phyloP scores from a whole-genome alignment of 2,329 filamentous ascomycete genomes.

The Colletotrichum sp. region DNA sequence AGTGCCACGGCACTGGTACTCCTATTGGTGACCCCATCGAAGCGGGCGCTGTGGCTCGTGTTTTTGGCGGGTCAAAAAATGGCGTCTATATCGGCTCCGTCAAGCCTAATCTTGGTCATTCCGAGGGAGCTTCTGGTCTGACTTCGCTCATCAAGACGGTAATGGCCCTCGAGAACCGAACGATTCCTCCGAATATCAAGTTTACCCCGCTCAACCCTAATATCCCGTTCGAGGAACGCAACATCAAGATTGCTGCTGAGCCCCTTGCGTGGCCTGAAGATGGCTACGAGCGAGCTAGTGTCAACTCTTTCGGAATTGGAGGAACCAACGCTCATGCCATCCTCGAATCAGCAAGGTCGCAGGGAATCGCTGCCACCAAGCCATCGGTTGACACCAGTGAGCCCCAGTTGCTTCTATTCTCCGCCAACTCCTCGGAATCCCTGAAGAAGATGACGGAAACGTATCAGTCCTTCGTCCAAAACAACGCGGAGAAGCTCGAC shows the following conservation, averaged over 20 bases:
- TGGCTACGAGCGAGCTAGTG: conserved; percentile 28
- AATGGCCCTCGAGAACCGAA: conserved; percentile 21
- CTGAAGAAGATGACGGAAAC: background rate
- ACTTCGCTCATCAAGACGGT: conserved; percentile 34
- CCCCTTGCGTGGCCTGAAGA: conserved; percentile 27
- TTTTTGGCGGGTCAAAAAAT: conserved; percentile 26
- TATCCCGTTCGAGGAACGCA: conserved; percentile 9
- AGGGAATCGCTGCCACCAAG: background rate
- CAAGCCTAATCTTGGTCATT: conserved; percentile 43
- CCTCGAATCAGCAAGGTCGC: conserved; percentile 21
- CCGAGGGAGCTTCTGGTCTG: conserved; percentile 36
- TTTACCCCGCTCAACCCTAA: conserved; percentile 11
- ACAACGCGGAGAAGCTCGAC: conserved; percentile 9
- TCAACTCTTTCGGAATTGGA: conserved; percentile 41
- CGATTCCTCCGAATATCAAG: conserved; percentile 14
- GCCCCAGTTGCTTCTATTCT: conserved; percentile 22
- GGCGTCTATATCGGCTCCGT: conserved; percentile 29
- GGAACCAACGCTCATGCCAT: conserved; percentile 23
- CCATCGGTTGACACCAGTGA: background rate
- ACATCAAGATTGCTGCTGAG: conserved; percentile 28
- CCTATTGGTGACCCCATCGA: conserved; percentile 52
- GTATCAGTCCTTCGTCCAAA: conserved; percentile 23
- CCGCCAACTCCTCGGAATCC: background rate
- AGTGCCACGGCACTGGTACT: conserved; percentile 32
- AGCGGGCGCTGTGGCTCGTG: conserved; percentile 30